Conservation (phyloP, 1,284 basidiomycete species). For the Dichomitus squalens region DNA sequence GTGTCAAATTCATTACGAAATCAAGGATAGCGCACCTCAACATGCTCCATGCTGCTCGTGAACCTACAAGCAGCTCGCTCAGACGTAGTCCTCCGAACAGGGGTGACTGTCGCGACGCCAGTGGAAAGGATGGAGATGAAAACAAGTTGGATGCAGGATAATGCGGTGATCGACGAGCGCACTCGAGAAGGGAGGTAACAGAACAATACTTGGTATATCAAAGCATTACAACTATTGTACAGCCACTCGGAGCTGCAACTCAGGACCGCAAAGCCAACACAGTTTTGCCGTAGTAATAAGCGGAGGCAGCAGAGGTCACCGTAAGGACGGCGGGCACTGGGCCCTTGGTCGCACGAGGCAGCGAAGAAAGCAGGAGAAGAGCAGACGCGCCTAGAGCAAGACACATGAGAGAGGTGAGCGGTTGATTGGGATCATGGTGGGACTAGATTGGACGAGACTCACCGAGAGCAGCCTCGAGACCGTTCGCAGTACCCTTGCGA, state of each 20-base stretch:
- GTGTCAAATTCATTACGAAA: too few species aligned
- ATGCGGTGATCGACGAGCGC: neutral
- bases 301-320: slow-evolving; percentile 60
- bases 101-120: too few species aligned
- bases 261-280: slow-evolving; percentile 41
- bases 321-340: slow-evolving; percentile 76
- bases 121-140: too few species aligned
- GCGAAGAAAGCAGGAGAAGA: slow-evolving; percentile 75
- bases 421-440: slow-evolving; percentile 1
- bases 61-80: too few species aligned
- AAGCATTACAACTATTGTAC: slow-evolving; percentile 16
- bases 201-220: slow-evolving; percentile 6
- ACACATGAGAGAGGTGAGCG: neutral
- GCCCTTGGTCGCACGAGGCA: slow-evolving; percentile 75
- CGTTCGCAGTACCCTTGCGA: slow-evolving; percentile 69
- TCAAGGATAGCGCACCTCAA: too few species aligned
- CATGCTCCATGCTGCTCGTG: too few species aligned
- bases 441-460: slow-evolving; percentile 29
- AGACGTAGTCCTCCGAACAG: too few species aligned
- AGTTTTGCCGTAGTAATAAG: slow-evolving; percentile 73
- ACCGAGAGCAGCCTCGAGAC: slow-evolving; percentile 79
- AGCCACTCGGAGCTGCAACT: neutral
- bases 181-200: neutral
- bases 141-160: too few species aligned
- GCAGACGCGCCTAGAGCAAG: slow-evolving; percentile 67